Base-by-base conservation (phyloP, 345 rosid species). In the Citrus hindsii region DNA sequence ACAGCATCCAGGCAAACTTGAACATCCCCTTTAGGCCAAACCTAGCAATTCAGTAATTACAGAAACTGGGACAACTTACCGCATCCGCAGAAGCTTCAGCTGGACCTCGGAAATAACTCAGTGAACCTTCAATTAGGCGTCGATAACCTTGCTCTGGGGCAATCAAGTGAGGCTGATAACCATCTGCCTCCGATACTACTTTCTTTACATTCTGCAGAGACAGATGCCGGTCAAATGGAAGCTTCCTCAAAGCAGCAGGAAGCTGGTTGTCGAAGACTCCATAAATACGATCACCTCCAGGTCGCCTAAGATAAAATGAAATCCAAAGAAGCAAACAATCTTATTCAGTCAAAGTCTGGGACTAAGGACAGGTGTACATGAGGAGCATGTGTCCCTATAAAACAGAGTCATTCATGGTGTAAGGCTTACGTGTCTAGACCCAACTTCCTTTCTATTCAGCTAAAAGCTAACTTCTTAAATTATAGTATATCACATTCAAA, bases 111-210 rank as follows among this genome's bases (percentile, higher is more conserved):
- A 93, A 93, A 89, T 86, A 93, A 67, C 84, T 82, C 10, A 93
- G 67, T 0, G 97, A 79, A 9, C 93, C 86, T 76, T 93, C 97
- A 48, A 93, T 90, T 6, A 93, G 84, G 46, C 95, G 91, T 33
- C 95, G 82, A 79, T 93, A 93, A 71, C 95, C 97, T 80, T 93
- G 97, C 79, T 93, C 97, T 5, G 97, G 97, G 19, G 97, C 95
- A 72, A 93, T 89, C 84, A 93, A 84, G 85, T 93, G 97, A 69
- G 94, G 97, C 78, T 93, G 97, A 79, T 93, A 93, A 24, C 97
- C 97, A 84, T 93, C 97, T 69, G 97, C 93, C 85, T 93, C 92
- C 3, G 95, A 91, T 33, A 93, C 92, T 3, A 93, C 91, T 83
- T 80, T 91, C 87, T 81, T 90, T 9, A 93, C 93, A 72, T 92